Evolutionary conservation across 2,329 filamentous ascomycete species (phyloP), one percentile per base, ranked within the genome.

Genomic region (Pochonia chlamydosporia): DNA sequence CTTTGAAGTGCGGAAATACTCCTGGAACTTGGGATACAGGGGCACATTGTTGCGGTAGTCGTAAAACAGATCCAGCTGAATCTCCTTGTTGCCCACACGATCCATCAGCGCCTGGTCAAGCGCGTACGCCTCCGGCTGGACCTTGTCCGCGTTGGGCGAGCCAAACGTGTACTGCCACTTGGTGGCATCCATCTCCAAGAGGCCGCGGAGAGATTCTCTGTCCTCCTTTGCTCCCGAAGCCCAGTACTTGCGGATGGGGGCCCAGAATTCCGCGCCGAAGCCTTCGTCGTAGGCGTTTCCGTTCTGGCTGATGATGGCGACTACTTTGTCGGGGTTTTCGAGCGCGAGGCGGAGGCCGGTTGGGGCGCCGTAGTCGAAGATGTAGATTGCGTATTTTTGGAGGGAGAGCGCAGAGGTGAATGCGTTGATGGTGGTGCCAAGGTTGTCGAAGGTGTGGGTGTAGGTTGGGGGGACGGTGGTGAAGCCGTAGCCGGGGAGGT

Each of bases 341-440:
- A 81, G 65, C 0, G 78, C 78, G 2, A 82, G 64, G 3, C 77
- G 71, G 21, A 81, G 62, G 1, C 71, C 79, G 0, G 70, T 68
- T 0, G 81, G 79, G 0, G 78, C 76, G 43, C 80, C 80, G 57
- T 83, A 83, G 65, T 84, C 79, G 58, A 84, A 83, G 51, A 83
- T 71, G 59, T 82, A 84, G 24, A 80, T 60, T 13, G 73, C 70
- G 61, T 74, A 81, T 26, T 67, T 69, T 13, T 55, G 50, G 30
- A 82, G 64, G 3, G 62, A 49, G 8, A 82, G 62, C 1, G 66
- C 63, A 30, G 72, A 65, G 11, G 80, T 59, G 54, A 81, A 81
- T 6, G 67, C 67, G 9, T 63, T 64, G 30, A 78, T 64, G 2
- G 73, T 75, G 5, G 47, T 57, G 28, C 77, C 63, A 5, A 83